Base-by-base conservation (phyloP, 345 rosid species). In the Geranium brycei region DNA sequence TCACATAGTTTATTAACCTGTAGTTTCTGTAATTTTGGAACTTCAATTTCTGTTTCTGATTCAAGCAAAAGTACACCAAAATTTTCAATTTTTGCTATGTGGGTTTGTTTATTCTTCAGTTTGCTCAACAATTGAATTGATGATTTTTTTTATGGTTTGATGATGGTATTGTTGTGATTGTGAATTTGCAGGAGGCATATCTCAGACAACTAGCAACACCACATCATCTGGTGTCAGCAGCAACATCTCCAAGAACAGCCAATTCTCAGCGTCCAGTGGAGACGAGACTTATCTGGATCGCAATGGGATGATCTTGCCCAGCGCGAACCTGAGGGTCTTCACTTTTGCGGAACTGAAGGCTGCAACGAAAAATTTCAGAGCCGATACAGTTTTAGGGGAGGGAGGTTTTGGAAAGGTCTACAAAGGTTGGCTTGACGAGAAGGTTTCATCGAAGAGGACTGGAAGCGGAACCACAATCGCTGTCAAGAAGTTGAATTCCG, bases 351-450 rank as follows among this genome's bases (percentile, higher is more conserved):
- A 90, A 58, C 76, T 93, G 40, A 90, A 69, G 82, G 75, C 74
- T 53, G 77, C 97, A 68, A 86, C 99, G 13, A 88, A 69, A 81
- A 82, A 77, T 71, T 90, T 93, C 76, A 85, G 71, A 73, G 32
- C 87, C 57, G 95, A 86, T 67, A 83, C 80, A 4, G 81, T 93
- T 59, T 89, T 90, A 14, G 97, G 99, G 1, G 99, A 93, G 60
- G 99, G 99, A 64, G 99, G 97, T 6, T 93, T 93, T 16, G 99
- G 99, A 5, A 83, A 79, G 79, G 99, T 93, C 66, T 93, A 69
- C 66, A 93, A 90, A 75, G 99, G 97, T 63, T 93, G 96, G 96
- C 87, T 93, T 57, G 99, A 93, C 51, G 91, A 89, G 31, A 93
- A 85, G 72, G 62, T 28, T 0, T 55, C 83, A 0, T 87, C 86